phyloP scores from a whole-genome alignment of 306 rosid species.

The Castanea mollissima region DNA sequence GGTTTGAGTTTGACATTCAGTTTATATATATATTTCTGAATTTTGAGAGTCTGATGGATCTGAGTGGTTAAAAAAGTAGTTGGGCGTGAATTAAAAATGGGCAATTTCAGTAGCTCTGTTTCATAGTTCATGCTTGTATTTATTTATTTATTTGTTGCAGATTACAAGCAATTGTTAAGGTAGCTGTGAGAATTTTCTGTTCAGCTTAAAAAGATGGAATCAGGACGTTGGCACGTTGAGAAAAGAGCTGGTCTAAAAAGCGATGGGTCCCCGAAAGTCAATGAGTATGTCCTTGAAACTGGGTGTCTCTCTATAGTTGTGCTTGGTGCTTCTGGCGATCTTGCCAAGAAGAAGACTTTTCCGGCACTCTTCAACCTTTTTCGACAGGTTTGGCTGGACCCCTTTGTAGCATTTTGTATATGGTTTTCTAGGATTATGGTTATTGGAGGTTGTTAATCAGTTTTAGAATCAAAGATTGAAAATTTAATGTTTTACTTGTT shows the following conservation, averaged over 20 bases:
- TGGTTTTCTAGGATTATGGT: not conserved
- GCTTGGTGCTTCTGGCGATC: constrained; percentile 99
- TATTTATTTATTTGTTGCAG: not conserved
- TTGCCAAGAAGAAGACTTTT: constrained; percentile 97
- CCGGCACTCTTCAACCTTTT: constrained; percentile 89
- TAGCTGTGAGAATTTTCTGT: constrained; percentile 9
- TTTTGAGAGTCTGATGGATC: not conserved
- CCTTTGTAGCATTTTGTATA: not conserved
- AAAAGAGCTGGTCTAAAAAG: constrained; percentile 25
- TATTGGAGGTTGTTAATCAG: not conserved
- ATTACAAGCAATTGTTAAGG: constrained; percentile 19
- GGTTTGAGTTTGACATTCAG: no score
- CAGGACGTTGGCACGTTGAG: constrained; percentile 62
- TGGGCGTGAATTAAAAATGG: not conserved
- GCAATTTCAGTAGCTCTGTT: not conserved
- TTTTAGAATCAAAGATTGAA: not conserved
- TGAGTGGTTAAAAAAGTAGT: not conserved
- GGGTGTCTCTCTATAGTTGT: constrained; percentile 80
- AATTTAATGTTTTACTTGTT: not conserved
- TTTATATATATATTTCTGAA: not conserved
- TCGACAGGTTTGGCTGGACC: constrained; percentile 51
- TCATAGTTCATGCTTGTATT: not conserved
- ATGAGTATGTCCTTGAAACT: constrained; percentile 49
- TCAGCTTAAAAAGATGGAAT: constrained; percentile 49
- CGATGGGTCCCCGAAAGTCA: constrained; percentile 45